A percentile compares a stretch with the other conserved stretches of the same genome.
Evolutionary conservation across 352 stramenopile genomes (phyloP).

Genomic region (Phytophthora europaea): DNA sequence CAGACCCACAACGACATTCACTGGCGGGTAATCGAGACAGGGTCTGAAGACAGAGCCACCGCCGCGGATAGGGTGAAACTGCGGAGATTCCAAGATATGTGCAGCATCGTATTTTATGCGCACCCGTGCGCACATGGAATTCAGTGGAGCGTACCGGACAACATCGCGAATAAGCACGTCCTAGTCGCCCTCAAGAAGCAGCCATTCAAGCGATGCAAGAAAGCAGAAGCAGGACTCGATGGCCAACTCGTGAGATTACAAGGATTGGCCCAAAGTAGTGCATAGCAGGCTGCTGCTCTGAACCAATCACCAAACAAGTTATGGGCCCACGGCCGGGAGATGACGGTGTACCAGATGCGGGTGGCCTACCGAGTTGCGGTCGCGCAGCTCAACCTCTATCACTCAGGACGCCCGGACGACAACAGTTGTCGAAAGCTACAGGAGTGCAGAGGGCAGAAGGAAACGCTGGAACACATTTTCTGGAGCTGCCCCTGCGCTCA

Average conservation of each 20-base stretch:
- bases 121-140: neutral
- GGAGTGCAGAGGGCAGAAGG: neutral
- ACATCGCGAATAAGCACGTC: neutral
- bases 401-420: neutral
- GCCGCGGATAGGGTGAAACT: neutral
- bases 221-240: no score
- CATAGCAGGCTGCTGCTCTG: neutral
- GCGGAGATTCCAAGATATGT: neutral
- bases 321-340: neutral
- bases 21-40: neutral
- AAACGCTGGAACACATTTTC: neutral
- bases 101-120: neutral
- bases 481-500: neutral
- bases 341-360: conserved; percentile 5
- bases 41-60: neutral
- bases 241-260: no score
- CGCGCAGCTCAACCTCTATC: neutral
- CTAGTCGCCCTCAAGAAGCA: neutral
- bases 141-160: neutral
- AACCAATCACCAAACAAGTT: neutral
- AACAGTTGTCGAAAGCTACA: neutral
- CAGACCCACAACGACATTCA: neutral
- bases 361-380: neutral
- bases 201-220: neutral
- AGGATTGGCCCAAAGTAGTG: neutral